Evolutionary conservation across 106 monocot genomes (phyloP).

Genomic region (Dioscorea dumetorum): DNA sequence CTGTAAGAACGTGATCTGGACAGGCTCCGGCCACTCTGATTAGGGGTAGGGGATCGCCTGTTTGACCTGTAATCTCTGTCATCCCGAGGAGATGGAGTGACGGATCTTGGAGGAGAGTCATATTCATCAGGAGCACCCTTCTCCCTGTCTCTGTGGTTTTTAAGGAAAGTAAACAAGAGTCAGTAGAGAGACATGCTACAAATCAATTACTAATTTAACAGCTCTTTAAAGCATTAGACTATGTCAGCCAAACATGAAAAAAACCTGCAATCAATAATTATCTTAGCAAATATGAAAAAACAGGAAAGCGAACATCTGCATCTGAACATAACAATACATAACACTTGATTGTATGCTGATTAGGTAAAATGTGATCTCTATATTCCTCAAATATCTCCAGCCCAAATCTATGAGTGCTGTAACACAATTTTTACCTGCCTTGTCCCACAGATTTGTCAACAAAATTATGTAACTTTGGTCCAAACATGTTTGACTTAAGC

Average conservation of each 20-base stretch:
- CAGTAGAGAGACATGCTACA: not conserved
- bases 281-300: not conserved
- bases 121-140: slow-evolving; percentile 22
- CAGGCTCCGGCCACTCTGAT: slow-evolving; percentile 12
- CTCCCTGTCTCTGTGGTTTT: slow-evolving; percentile 16
- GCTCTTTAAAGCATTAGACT: not conserved
- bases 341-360: not conserved
- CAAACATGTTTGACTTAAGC: slow-evolving; percentile 35
- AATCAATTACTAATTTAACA: not conserved
- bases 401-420: not conserved
- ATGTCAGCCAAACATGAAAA: not conserved
- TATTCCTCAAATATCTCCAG: slow-evolving; percentile 5
- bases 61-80: slow-evolving; percentile 15
- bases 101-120: slow-evolving; percentile 22
- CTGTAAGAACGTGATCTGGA: slow-evolving; percentile 29
- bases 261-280: not conserved
- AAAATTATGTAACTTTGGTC: slow-evolving; percentile 39
- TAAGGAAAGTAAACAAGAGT: not conserved
- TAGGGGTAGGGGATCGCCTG: slow-evolving; percentile 9
- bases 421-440: slow-evolving; percentile 44
- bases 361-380: not conserved
- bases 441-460: slow-evolving; percentile 20
- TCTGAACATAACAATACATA: not conserved
- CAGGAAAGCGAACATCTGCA: not conserved
- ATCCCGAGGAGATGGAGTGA: slow-evolving; percentile 27